Evolutionary conservation across 2,329 filamentous ascomycete species (phyloP).

Genomic region (Verticillium albo-atrum): DNA sequence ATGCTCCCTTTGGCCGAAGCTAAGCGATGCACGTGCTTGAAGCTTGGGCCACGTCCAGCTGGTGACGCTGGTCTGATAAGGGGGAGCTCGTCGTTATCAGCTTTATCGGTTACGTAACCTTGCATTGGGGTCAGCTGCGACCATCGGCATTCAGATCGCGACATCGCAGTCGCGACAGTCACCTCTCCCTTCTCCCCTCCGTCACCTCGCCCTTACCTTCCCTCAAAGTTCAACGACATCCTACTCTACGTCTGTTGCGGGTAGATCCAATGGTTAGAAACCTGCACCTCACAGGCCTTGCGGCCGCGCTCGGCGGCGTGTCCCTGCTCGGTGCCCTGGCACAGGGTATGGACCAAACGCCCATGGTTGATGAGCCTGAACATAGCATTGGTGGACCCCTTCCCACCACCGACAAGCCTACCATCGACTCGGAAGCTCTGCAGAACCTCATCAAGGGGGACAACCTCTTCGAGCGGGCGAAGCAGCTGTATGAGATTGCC

Average conservation of each 20-base stretch:
- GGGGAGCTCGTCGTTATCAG: neutral
- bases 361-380: neutral
- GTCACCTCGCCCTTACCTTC: neutral
- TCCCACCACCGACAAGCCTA: slow-evolving; percentile 20
- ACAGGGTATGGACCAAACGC: neutral
- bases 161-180: neutral
- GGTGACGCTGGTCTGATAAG: neutral
- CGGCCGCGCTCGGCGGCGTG: neutral
- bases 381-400: neutral
- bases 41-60: neutral
- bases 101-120: neutral
- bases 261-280: neutral
- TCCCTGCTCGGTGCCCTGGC: neutral
- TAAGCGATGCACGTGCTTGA: neutral
- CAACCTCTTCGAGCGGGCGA: slow-evolving; percentile 54
- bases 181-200: neutral
- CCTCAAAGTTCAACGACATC: neutral
- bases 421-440: slow-evolving; percentile 50
- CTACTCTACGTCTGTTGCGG: neutral
- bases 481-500: slow-evolving; percentile 59
- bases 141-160: neutral
- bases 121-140: neutral
- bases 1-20: neutral
- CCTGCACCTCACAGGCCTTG: neutral
- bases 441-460: slow-evolving; percentile 51